Conservation (phyloP, 306 rosid genomes). For the Dalbergia cultrata region DNA sequence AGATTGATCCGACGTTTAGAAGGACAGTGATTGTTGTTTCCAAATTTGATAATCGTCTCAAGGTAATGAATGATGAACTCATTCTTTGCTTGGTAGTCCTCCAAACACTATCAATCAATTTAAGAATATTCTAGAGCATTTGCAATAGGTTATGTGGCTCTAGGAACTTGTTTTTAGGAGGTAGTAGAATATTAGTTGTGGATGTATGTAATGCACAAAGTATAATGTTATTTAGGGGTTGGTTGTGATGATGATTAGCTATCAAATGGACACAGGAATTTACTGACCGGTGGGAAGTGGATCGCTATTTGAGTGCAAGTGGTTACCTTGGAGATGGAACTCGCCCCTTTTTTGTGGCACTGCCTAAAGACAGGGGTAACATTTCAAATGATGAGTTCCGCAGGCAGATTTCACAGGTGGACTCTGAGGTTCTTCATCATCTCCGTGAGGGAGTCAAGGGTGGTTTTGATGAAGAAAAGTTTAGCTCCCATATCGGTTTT, state of each 20-base stretch:
- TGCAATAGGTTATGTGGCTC: neutral
- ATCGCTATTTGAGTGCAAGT: slow-evolving; percentile 94
- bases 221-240: slow-evolving; percentile 4
- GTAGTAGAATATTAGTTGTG: neutral
- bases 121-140: neutral
- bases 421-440: slow-evolving; percentile 82
- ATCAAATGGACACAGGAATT: slow-evolving; percentile 75
- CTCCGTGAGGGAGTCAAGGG: slow-evolving; percentile 86
- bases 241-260: slow-evolving; percentile 36
- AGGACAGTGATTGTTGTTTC: slow-evolving; percentile 88
- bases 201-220: neutral
- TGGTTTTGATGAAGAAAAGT: slow-evolving; percentile 94
- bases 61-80: slow-evolving; percentile 59
- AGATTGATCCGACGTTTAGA: slow-evolving; percentile 86
- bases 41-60: slow-evolving; percentile 97
- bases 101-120: neutral
- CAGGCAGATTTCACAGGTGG: slow-evolving; percentile 87
- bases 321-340: slow-evolving; percentile 90
- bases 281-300: slow-evolving; percentile 96
- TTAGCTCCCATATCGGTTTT: slow-evolving; percentile 78
- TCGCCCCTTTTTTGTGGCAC: slow-evolving; percentile 86
- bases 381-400: slow-evolving; percentile 95
- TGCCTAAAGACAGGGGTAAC: slow-evolving; percentile 83
- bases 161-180: neutral
- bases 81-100: neutral